A percentile compares a stretch with the other conserved stretches of the same genome.
Evolutionary conservation across 2,329 filamentous ascomycete species (phyloP).

Genomic region (Leptosphaerulina australis): DNA sequence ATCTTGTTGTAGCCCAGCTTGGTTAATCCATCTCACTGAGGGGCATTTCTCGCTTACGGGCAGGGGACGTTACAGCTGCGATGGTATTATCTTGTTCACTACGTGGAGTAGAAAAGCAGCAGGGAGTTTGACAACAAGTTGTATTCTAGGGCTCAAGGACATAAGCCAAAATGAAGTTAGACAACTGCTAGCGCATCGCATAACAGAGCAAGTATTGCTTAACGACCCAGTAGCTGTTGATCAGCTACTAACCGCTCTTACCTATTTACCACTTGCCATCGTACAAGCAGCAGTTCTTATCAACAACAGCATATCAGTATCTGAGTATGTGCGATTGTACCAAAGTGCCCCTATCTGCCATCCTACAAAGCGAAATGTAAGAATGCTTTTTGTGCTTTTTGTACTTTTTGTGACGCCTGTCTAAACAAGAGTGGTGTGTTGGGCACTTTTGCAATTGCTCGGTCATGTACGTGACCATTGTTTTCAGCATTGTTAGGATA

Average conservation of each 20-base stretch:
- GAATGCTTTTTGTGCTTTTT: too few species aligned
- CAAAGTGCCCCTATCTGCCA: too few species aligned
- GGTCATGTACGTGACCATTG: too few species aligned
- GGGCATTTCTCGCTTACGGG: too few species aligned
- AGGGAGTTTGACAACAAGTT: background rate
- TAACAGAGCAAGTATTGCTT: conserved; percentile 16
- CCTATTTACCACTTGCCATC: conserved; percentile 22
- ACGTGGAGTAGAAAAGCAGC: background rate
- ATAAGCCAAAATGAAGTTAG: background rate
- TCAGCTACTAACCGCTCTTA: conserved; percentile 39
- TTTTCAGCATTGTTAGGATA: too few species aligned
- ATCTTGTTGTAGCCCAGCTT: too few species aligned
- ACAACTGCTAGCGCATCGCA: background rate
- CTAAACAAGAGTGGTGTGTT: too few species aligned
- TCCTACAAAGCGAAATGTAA: too few species aligned
- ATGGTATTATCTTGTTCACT: background rate
- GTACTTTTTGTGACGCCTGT: too few species aligned
- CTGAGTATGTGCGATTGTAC: conserved; percentile 26
- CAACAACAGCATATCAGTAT: conserved; percentile 24
- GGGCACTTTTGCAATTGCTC: too few species aligned
- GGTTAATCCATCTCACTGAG: background rate
- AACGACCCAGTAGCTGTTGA: conserved; percentile 18
- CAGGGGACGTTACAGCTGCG: too few species aligned
- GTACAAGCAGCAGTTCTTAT: conserved; percentile 28
- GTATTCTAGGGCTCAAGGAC: background rate